Percentiles rank a stretch among this genome's conserved stretches.
phyloP scores from a whole-genome alignment of 352 stramenopile species.

The Globisporangium camurandrum region DNA sequence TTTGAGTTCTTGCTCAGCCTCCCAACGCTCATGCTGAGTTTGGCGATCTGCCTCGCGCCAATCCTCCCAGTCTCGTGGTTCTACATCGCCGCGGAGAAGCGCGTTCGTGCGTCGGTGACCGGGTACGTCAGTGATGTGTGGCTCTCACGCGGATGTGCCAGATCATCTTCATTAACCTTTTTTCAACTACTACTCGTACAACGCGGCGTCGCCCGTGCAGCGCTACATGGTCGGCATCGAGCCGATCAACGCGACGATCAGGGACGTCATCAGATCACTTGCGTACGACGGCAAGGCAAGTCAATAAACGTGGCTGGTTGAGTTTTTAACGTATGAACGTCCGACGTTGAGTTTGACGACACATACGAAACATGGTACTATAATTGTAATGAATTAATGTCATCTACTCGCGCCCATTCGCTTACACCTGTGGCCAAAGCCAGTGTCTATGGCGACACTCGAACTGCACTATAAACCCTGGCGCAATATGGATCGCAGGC shows the following conservation, averaged over 20 bases:
- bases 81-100: conserved; percentile 46
- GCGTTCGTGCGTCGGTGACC: conserved; percentile 15
- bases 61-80: conserved; percentile 41
- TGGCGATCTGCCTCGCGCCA: conserved; percentile 22
- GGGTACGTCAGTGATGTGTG: conserved; percentile 34
- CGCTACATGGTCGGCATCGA: conserved; percentile 20
- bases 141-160: conserved; percentile 35
- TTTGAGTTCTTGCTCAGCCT: conserved; percentile 48
- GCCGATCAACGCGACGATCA: conserved; percentile 29
- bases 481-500: too few relatives aligned
- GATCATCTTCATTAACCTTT: conserved; percentile 32
- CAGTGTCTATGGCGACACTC: too few relatives aligned
- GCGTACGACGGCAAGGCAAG: too few relatives aligned
- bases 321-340: too few relatives aligned
- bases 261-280: too few relatives aligned
- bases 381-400: too few relatives aligned
- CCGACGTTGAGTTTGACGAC: too few relatives aligned
- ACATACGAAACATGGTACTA: too few relatives aligned
- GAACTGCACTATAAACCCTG: too few relatives aligned
- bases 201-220: conserved; percentile 21
- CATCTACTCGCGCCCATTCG: too few relatives aligned
- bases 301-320: too few relatives aligned
- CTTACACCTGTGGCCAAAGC: too few relatives aligned
- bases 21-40: conserved; percentile 34
- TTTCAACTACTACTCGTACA: conserved; percentile 32